phyloP scores from a whole-genome alignment of 2,329 filamentous ascomycete genomes.

The Beauveria sp. region DNA sequence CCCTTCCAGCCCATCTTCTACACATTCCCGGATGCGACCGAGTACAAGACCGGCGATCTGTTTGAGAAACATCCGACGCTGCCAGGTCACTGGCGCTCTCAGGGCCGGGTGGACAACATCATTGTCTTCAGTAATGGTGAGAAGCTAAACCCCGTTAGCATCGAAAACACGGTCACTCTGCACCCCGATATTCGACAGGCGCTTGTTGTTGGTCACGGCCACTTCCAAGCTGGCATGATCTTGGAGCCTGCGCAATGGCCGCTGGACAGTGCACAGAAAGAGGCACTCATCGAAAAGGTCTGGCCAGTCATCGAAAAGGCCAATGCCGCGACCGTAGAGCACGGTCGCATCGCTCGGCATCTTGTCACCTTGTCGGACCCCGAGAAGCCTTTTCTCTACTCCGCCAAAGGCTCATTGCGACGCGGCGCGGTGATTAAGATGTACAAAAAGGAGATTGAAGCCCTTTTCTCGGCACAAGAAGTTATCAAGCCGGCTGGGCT shows the following conservation, averaged over 20 bases:
- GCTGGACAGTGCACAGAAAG: constrained; percentile 14
- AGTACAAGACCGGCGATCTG: constrained; percentile 31
- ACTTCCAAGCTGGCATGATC: constrained; percentile 39
- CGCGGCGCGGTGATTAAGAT: constrained; percentile 29
- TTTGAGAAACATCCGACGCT: constrained; percentile 34
- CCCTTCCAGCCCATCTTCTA: constrained; percentile 28
- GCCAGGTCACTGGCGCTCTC: constrained; percentile 24
- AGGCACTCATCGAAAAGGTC: constrained; percentile 31
- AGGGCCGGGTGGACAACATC: constrained; percentile 30
- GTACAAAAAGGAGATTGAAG: constrained; percentile 36
- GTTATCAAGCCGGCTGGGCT: constrained; percentile 13
- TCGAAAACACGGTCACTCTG: constrained; percentile 31
- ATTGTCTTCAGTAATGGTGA: constrained; percentile 44
- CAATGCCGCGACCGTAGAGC: constrained; percentile 36
- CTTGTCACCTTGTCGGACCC: constrained; percentile 32
- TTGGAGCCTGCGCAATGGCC: constrained; percentile 34
- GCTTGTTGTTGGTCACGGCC: constrained; percentile 37
- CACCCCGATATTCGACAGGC: constrained; percentile 34
- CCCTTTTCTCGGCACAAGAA: constrained; percentile 28
- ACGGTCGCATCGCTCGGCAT: constrained; percentile 36
- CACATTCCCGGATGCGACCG: constrained; percentile 26
- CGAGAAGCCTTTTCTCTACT: constrained; percentile 34
- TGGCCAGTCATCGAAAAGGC: constrained; percentile 36
- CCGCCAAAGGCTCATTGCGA: constrained; percentile 40
- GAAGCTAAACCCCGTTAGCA: constrained; percentile 39